Evolutionary conservation across 1,284 basidiomycete genomes (phyloP).

Genomic region (Anthracocystis setariae): DNA sequence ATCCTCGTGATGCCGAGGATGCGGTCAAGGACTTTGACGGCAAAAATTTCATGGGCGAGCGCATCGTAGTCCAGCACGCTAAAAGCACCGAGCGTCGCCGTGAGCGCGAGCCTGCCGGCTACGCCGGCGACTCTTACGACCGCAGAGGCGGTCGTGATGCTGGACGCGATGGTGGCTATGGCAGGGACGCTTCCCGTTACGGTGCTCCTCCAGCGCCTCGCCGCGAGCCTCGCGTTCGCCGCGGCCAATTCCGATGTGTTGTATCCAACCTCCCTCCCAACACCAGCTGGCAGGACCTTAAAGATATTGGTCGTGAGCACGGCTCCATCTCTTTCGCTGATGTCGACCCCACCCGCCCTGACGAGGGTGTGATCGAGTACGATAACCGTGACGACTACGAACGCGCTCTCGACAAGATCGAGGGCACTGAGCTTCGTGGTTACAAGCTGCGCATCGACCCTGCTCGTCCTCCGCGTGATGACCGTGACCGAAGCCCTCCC

Average conservation of each 20-base stretch:
- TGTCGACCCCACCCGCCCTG: slow-evolving; percentile 61
- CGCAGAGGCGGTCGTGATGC: slow-evolving; percentile 10
- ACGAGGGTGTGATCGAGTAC: slow-evolving; percentile 66
- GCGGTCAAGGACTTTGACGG: slow-evolving; percentile 66
- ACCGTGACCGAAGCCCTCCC: slow-evolving; percentile 57
- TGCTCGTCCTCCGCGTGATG: slow-evolving; percentile 43
- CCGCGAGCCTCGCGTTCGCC: slow-evolving; percentile 48
- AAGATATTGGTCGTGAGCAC: slow-evolving; percentile 93
- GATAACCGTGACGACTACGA: slow-evolving; percentile 66
- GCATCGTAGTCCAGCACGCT: slow-evolving; percentile 64
- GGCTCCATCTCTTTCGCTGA: slow-evolving; percentile 71
- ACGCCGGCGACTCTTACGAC: slow-evolving; percentile 42
- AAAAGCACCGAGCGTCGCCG: slow-evolving; percentile 56
- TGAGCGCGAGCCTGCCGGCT: slow-evolving; percentile 49
- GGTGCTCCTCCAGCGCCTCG: slow-evolving; percentile 48
- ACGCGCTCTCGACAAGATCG: slow-evolving; percentile 63
- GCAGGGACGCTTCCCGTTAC: slow-evolving; percentile 40
- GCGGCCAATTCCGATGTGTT: slow-evolving; percentile 62
- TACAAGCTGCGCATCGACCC: slow-evolving; percentile 65
- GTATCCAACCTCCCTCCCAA: slow-evolving; percentile 81
- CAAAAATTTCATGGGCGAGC: slow-evolving; percentile 64
- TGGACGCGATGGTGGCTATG: slow-evolving; percentile 31
- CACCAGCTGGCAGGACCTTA: slow-evolving; percentile 96
- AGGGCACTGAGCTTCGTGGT: slow-evolving; percentile 65
- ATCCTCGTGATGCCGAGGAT: slow-evolving; percentile 65